phyloP scores from a whole-genome alignment of 345 rosid genomes.

The Lumnitzera racemosa region DNA sequence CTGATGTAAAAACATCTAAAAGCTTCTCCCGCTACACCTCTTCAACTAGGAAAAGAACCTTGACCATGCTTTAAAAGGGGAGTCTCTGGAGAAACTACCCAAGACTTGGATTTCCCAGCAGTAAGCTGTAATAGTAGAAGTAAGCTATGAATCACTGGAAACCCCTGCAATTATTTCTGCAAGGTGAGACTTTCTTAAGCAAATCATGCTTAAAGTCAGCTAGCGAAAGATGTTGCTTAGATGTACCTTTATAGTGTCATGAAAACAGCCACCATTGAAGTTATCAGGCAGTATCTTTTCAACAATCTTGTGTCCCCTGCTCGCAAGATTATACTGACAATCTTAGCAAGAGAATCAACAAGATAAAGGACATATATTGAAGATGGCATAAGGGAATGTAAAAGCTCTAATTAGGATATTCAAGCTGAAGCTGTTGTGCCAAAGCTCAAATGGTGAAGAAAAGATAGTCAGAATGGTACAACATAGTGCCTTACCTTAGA shows the following conservation, averaged over 20 bases:
- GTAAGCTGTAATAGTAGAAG: not conserved
- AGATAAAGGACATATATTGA: no score
- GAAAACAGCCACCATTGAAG: not conserved
- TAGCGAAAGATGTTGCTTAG: not conserved
- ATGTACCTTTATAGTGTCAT: constrained; percentile 4
- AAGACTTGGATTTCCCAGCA: not conserved
- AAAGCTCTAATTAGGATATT: no score
- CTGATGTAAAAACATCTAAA: no score
- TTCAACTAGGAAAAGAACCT: no score
- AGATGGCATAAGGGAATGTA: no score
- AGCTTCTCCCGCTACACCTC: no score
- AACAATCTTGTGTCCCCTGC: constrained; percentile 1
- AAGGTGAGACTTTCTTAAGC: not conserved
- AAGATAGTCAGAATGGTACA: no score
- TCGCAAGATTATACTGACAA: not conserved
- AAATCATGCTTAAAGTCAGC: not conserved
- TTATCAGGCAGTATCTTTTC: not conserved
- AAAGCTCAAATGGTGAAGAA: no score
- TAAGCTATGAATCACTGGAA: not conserved
- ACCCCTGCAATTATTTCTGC: constrained; percentile 1
- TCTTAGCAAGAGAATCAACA: no score
- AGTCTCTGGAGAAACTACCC: not conserved
- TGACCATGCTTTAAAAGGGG: no score
- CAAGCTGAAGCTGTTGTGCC: no score
- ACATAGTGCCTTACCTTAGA: not conserved